Evolutionary conservation across 495 filamentous ascomycete species (phyloP).

Genomic region (Aspergillus carlsbadensis): DNA sequence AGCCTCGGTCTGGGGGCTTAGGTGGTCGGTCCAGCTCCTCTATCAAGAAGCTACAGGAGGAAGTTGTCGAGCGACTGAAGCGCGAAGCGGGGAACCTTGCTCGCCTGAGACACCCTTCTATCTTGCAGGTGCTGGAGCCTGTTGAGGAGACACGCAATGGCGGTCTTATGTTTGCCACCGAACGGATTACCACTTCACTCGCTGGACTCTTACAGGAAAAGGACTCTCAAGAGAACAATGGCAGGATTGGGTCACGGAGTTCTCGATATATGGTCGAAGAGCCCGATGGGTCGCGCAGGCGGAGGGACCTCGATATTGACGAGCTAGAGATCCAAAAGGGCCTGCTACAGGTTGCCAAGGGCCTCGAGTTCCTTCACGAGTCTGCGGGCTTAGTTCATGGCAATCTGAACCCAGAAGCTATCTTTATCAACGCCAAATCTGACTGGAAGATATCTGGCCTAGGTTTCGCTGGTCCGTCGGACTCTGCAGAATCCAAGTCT

Average conservation of each 20-base stretch:
- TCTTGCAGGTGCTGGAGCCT: slow-evolving; percentile 90
- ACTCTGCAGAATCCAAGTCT: slow-evolving; percentile 64
- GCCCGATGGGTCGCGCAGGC: slow-evolving; percentile 65
- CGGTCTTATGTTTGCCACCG: slow-evolving; percentile 93
- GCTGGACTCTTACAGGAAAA: slow-evolving; percentile 81
- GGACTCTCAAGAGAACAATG: slow-evolving; percentile 75
- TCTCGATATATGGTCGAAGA: slow-evolving; percentile 84
- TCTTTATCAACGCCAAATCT: slow-evolving; percentile 93
- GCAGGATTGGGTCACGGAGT: slow-evolving; percentile 58
- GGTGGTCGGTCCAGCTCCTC: slow-evolving; percentile 61
- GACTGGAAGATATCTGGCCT: slow-evolving; percentile 98
- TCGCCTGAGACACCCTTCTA: slow-evolving; percentile 81
- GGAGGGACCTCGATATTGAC: slow-evolving; percentile 90
- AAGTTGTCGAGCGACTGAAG: slow-evolving; percentile 85
- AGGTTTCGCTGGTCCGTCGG: slow-evolving; percentile 78
- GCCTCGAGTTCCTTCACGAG: slow-evolving; percentile 93
- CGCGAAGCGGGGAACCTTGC: slow-evolving; percentile 88
- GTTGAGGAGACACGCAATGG: slow-evolving; percentile 91
- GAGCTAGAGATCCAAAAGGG: slow-evolving; percentile 98
- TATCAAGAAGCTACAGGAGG: slow-evolving; percentile 77
- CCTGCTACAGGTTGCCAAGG: slow-evolving; percentile 86
- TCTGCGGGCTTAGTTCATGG: slow-evolving; percentile 91
- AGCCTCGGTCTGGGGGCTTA: slow-evolving; percentile 60
- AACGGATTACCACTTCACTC: slow-evolving; percentile 84
- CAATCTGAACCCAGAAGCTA: slow-evolving; percentile 93